These are phyloP conservation scores for Ambrosia artemisiifolia DNA, from an alignment of 129 eudicot species.

Conservation along the genomic window DNA sequence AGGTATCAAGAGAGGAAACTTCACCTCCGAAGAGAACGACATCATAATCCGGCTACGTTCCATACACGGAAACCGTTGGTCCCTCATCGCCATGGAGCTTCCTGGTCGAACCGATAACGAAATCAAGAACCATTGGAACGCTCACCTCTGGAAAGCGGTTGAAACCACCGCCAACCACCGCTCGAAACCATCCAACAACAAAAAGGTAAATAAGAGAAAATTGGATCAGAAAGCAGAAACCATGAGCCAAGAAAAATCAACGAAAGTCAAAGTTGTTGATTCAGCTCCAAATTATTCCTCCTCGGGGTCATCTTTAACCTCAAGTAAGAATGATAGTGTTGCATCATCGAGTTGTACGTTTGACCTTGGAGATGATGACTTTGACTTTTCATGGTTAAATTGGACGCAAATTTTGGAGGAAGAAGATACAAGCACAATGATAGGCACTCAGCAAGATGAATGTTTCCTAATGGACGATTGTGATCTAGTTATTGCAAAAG, in stretches of 20 bases:
- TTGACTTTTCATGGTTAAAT: conserved; percentile 13
- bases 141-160: conserved; percentile 7
- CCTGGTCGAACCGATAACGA: conserved; percentile 28
- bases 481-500: neutral
- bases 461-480: neutral
- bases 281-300: neutral
- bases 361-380: neutral
- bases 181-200: neutral
- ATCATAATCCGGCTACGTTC: conserved; percentile 21
- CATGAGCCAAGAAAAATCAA: conserved; percentile 14
- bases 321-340: neutral
- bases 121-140: conserved; percentile 28
- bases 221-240: neutral
- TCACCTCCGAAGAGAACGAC: conserved; percentile 10
- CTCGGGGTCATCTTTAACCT: neutral
- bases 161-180: neutral
- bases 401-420: conserved; percentile 5
- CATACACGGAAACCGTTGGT: conserved; percentile 27
- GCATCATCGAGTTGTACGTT: conserved; percentile 11
- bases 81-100: conserved; percentile 19
- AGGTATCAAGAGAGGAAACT: conserved; percentile 15
- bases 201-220: neutral
- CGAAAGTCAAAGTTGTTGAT: neutral
- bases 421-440: neutral
- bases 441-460: neutral